Base-by-base conservation (phyloP, 2,329 filamentous ascomycete species). In the Alternaria angustiovoidea region DNA sequence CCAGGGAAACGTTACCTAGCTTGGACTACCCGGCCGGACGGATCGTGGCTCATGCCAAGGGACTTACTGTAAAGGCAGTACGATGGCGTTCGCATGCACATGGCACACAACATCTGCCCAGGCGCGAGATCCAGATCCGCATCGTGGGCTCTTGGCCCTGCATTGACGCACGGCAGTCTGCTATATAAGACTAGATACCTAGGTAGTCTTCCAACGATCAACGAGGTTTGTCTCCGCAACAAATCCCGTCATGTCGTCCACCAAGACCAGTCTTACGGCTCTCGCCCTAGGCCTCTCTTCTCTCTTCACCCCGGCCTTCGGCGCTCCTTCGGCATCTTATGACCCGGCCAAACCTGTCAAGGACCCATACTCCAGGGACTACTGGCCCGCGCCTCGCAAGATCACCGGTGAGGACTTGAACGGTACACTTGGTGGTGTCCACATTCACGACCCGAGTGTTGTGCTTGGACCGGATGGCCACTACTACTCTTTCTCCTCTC, bases 401-500 rank as follows among this genome's bases (percentile, higher is more conserved):
- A 53, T 58, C 39, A 58, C 55, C 2, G 55, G 55, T 18, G 9
- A 58, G n/a, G 48, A 58, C 30, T 47, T 58, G 30, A 53, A 58
- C 18, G 55, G 55, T 41, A 16, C 38, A 38, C 55, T 58, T 53
- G 55, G 55, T 38, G 55, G 55, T 46, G 55, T 58, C 28, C 55
- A 58, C 41, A 58, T 58, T 3, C 55, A 58, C 12, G 55, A 58
- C 41, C 55, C 55, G 8, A 58, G 55, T 58, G 22, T 58, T 36
- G 55, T 53, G 48, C 55, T 58, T 38, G 55, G 55, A 41, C 55
- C 55, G 5, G 55, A 58, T 39, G 55, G 48, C n/a, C 55, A 58
- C n/a, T 58, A 58, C 39, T 58, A 58, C 42, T 38, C 55, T 22
- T 58, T 58, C 30, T 58, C 55, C 6, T 58, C 55, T 53, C 55